Conservation (phyloP, 257 asterid genomes). For the Thymus mandschuricus region DNA sequence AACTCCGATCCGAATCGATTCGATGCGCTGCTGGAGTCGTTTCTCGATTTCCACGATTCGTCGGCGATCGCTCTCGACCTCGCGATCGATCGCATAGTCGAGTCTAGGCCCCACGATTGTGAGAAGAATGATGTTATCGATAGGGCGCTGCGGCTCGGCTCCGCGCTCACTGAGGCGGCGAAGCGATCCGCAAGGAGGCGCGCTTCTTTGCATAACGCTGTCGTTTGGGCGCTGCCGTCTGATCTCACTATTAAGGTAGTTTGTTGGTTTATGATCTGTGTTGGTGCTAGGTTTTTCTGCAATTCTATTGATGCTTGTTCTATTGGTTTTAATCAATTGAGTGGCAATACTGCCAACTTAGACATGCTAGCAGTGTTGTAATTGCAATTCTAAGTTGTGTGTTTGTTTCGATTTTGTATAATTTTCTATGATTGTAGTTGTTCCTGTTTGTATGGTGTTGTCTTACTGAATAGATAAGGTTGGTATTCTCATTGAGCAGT, state of each 20-base stretch:
- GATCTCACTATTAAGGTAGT: constrained; percentile 80
- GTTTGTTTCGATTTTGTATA: not conserved
- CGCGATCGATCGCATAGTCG: constrained; percentile 63
- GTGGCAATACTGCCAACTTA: not conserved
- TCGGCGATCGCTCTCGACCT: constrained; percentile 53
- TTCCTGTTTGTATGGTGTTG: constrained; percentile 19
- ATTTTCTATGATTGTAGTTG: not conserved
- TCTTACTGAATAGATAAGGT: constrained; percentile 21
- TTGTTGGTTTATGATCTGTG: not conserved
- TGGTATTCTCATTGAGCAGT: not conserved
- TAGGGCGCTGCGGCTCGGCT: constrained; percentile 69
- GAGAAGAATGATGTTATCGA: constrained; percentile 60
- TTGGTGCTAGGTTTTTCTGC: not conserved
- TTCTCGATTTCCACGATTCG: constrained; percentile 55
- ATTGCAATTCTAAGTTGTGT: not conserved
- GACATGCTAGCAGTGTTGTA: not conserved
- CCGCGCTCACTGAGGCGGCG: constrained; percentile 74
- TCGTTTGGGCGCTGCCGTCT: constrained; percentile 69
- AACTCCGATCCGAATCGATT: constrained; percentile 36
- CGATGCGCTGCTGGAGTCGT: constrained; percentile 65
- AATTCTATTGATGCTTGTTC: constrained; percentile 7
- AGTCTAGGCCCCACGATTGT: constrained; percentile 50
- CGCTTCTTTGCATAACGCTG: constrained; percentile 65
- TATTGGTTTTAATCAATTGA: constrained; percentile 11
- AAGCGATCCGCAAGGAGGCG: constrained; percentile 69